Evolutionary conservation across 805 yeast genomes (phyloP).

Genomic region (Naumovozyma baii): DNA sequence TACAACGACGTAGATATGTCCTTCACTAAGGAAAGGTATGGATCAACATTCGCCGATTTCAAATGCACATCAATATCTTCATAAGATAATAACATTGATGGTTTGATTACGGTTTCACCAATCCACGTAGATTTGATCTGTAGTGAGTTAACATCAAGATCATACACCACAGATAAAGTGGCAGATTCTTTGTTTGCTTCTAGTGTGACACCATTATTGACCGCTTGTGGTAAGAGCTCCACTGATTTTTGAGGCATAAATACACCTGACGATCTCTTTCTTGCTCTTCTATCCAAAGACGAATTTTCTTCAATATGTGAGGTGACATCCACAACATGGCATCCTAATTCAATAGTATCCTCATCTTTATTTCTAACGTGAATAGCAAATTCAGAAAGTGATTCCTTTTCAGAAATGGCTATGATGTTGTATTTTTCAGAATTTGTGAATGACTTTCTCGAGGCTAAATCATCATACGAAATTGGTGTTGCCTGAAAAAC

Average conservation of each 20-base stretch:
- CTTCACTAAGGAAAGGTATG: conserved; percentile 11
- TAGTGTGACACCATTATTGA: conserved; percentile 54
- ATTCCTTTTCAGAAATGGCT: conserved; percentile 27
- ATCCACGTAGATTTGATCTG: conserved; percentile 70
- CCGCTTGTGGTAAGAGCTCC: conserved; percentile 56
- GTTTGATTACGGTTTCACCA: conserved; percentile 59
- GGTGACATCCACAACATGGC: conserved; percentile 77
- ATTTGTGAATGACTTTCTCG: conserved; percentile 16
- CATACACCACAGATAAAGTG: conserved; percentile 70
- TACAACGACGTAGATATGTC: conserved; percentile 22
- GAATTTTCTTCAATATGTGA: conserved; percentile 65
- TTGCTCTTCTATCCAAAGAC: conserved; percentile 74
- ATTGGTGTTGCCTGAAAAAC: conserved; percentile 18
- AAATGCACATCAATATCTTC: conserved; percentile 16
- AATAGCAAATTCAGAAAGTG: conserved; percentile 62
- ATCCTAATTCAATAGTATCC: conserved; percentile 61
- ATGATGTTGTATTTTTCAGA: conserved; percentile 23
- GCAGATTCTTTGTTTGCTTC: conserved; percentile 49
- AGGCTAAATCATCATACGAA: conserved; percentile 12
- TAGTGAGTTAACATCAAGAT: conserved; percentile 60
- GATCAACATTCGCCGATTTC: conserved; percentile 4
- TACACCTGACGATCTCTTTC: conserved; percentile 83
- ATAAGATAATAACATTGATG: conserved; percentile 34
- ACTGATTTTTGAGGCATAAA: conserved; percentile 68
- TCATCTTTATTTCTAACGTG: conserved; percentile 59